Conservation (phyloP, 805 yeast genomes). For the Tetrapisispora pingtungensis region DNA sequence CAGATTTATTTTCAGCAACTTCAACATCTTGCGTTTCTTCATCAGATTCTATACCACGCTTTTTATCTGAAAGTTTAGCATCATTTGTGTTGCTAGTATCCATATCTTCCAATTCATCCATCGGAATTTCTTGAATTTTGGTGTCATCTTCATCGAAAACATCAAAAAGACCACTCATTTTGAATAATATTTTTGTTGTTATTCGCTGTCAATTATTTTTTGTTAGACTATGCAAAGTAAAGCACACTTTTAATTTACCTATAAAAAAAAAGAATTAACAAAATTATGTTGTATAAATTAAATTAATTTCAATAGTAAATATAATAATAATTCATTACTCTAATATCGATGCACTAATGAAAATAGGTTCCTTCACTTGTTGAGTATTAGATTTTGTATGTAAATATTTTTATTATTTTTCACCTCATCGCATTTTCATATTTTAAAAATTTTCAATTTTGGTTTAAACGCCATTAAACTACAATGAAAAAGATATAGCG, state of each 20-base stretch:
- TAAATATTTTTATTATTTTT: background rate
- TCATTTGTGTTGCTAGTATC: background rate
- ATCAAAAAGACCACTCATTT: conserved; percentile 22
- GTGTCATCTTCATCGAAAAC: conserved; percentile 26
- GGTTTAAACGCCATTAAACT: background rate
- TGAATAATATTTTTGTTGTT: background rate
- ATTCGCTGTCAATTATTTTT: no score
- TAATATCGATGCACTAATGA: no score
- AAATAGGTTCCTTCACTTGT: no score
- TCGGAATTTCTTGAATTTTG: conserved; percentile 10
- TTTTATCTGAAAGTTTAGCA: conserved; percentile 7
- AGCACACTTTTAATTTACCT: no score
- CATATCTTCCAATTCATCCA: conserved; percentile 9
- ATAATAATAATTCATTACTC: no score
- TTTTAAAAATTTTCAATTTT: background rate
- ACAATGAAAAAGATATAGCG: background rate
- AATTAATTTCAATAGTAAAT: no score
- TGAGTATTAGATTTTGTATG: no score
- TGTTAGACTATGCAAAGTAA: no score
- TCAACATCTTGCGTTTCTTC: conserved; percentile 6
- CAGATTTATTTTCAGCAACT: conserved; percentile 7
- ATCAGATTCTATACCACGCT: conserved; percentile 9
- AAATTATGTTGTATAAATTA: no score
- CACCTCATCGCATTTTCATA: conserved; percentile 1
- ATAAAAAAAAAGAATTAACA: background rate